A percentile compares a stretch with the other conserved stretches of the same genome.
phyloP scores from a whole-genome alignment of 495 filamentous ascomycete species.

The Tuber brumale region DNA sequence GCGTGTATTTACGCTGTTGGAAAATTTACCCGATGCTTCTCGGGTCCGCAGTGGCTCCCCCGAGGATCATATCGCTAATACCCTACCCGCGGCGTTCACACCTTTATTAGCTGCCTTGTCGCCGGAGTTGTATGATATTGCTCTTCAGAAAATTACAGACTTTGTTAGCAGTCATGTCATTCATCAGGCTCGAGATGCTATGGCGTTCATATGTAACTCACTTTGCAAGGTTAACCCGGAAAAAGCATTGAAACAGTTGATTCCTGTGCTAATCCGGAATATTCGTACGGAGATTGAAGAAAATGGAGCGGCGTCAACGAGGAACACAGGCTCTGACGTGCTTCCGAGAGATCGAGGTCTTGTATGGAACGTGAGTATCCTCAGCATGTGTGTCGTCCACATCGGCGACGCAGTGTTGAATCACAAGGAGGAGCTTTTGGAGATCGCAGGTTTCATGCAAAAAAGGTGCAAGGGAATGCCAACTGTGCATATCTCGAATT shows the following conservation, averaged over 20 bases:
- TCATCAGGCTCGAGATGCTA: constrained; percentile 92
- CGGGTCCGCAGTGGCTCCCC: constrained; percentile 81
- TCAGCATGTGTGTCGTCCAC: constrained; percentile 98
- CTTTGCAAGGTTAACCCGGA: constrained; percentile 90
- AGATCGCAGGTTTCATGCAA: constrained; percentile 93
- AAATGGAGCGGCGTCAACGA: constrained; percentile 90
- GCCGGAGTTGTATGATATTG: constrained; percentile 85
- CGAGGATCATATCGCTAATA: constrained; percentile 96
- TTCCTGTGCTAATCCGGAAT: constrained; percentile 79
- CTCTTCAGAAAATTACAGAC: constrained; percentile 79
- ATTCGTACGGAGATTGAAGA: constrained; percentile 96
- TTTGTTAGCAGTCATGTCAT: constrained; percentile 96
- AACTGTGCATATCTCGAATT: constrained; percentile 92
- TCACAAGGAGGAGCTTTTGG: constrained; percentile 79
- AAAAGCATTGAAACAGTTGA: constrained; percentile 80
- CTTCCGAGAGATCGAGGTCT: constrained; percentile 85
- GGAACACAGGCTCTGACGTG: constrained; percentile 88
- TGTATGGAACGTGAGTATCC: constrained; percentile 94
- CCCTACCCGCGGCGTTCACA: constrained; percentile 82
- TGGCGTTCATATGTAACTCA: constrained; percentile 96
- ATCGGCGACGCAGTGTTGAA: constrained; percentile 82
- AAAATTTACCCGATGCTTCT: constrained; percentile 88
- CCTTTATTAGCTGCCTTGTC: constrained; percentile 88
- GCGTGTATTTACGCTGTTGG: constrained; percentile 87
- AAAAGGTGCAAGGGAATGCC: constrained; percentile 86